These are phyloP conservation scores for Phialocephala subalpina DNA, from an alignment of 2,329 filamentous ascomycete species.

Conservation along the genomic window DNA sequence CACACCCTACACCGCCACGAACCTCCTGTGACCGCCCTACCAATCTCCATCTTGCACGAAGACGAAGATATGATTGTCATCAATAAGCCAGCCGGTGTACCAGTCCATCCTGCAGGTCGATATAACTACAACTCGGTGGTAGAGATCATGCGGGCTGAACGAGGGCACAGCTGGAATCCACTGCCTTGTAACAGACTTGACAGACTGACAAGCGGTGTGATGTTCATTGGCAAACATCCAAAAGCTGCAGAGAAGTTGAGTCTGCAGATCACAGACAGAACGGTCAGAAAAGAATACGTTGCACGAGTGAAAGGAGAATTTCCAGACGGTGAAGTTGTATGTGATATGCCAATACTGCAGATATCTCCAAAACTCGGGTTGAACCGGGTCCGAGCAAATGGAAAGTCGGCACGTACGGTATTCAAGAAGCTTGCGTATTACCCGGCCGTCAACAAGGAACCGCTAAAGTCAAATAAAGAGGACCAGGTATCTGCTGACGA, in stretches of 20 bases:
- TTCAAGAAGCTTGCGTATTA: constrained; percentile 96
- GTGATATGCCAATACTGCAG: constrained; percentile 90
- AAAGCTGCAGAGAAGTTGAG: constrained; percentile 81
- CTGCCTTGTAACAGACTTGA: constrained; percentile 92
- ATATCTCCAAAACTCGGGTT: constrained; percentile 95
- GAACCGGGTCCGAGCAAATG: constrained; percentile 92
- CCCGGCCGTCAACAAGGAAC: constrained; percentile 50
- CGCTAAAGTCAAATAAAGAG: constrained; percentile 28
- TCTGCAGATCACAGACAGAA: constrained; percentile 78
- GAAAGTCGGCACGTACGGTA: constrained; percentile 88
- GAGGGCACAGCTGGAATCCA: constrained; percentile 61
- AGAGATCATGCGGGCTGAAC: constrained; percentile 88
- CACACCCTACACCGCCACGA: constrained; percentile 97
- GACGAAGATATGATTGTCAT: constrained; percentile 95
- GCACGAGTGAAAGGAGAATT: constrained; percentile 92
- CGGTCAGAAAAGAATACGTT: constrained; percentile 94
- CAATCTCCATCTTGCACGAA: constrained; percentile 86
- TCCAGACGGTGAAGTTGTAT: constrained; percentile 88
- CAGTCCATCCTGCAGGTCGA: constrained; percentile 92
- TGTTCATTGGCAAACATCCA: constrained; percentile 94
- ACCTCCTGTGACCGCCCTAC: constrained; percentile 84
- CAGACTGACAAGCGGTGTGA: constrained; percentile 91
- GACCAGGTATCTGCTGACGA: constrained; percentile 18
- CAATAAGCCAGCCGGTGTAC: constrained; percentile 94
- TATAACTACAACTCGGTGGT: constrained; percentile 96